phyloP scores from a whole-genome alignment of 768 basidiomycete genomes.

The Fomitopsis serialis region DNA sequence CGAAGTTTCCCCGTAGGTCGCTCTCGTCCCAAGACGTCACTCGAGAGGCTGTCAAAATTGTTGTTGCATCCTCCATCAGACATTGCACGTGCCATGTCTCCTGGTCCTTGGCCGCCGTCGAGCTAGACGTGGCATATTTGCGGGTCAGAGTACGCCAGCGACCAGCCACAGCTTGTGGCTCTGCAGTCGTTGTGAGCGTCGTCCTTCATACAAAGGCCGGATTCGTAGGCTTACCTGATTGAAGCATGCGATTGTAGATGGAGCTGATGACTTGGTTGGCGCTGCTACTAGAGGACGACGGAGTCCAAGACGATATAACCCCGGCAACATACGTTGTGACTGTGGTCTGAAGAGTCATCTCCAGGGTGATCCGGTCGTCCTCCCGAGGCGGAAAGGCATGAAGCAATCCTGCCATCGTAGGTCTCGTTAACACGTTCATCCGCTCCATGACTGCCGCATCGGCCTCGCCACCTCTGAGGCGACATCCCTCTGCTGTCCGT shows the following conservation, averaged over 20 bases:
- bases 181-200: too few relatives aligned
- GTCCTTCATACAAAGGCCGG: too few relatives aligned
- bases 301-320: neutral
- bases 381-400: neutral
- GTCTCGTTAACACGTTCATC: neutral
- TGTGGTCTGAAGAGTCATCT: constrained; percentile 11
- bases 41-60: neutral
- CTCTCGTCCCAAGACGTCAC: too few relatives aligned
- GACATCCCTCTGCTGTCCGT: constrained; percentile 37
- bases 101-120: too few relatives aligned
- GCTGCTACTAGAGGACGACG: neutral
- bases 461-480: constrained; percentile 14
- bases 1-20: neutral
- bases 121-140: neutral
- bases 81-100: too few relatives aligned
- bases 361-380: constrained; percentile 3
- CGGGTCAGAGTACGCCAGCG: neutral
- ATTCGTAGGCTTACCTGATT: neutral
- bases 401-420: neutral
- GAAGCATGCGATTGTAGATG: neutral
- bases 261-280: too few relatives aligned
- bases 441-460: neutral
- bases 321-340: neutral
- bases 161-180: neutral
- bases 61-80: too few relatives aligned